Percentiles rank a stretch among this genome's conserved stretches.
phyloP scores from a whole-genome alignment of 176 grass and related monocot species.

The Avena atlantica region DNA sequence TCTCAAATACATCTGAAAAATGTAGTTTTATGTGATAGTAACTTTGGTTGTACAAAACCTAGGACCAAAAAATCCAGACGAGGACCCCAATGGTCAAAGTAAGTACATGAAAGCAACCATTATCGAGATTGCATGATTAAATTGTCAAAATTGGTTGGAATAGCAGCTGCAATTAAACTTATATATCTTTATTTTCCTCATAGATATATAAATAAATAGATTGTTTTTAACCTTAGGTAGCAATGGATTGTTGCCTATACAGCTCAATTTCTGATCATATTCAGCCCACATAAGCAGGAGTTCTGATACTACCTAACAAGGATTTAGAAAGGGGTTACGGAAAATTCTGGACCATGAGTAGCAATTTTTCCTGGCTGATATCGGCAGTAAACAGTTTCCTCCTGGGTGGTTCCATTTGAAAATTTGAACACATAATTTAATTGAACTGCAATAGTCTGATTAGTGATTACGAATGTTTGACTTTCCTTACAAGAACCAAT shows the following conservation, averaged over 20 bases:
- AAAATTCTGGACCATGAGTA: conserved; percentile 2
- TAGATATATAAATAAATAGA: neutral
- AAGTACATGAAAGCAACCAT: neutral
- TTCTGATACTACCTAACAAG: neutral
- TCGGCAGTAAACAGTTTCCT: neutral
- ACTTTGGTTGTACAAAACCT: neutral
- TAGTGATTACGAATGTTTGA: neutral
- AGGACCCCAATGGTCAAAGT: neutral
- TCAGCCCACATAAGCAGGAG: neutral
- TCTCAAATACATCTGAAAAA: conserved; percentile 16
- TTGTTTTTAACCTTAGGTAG: neutral
- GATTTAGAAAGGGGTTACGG: neutral
- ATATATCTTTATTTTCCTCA: neutral
- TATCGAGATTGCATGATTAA: neutral
- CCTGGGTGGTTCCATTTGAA: neutral
- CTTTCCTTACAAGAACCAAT: neutral
- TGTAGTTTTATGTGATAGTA: neutral
- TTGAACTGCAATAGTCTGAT: neutral
- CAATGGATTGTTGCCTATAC: neutral
- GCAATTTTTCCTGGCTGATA: neutral
- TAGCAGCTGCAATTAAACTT: neutral
- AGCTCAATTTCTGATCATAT: neutral
- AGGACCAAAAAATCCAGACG: neutral
- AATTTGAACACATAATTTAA: neutral
- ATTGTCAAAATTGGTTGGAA: neutral